Conservation (phyloP, 2,329 filamentous ascomycete species). For the Coniochaeta hoffmannii region DNA sequence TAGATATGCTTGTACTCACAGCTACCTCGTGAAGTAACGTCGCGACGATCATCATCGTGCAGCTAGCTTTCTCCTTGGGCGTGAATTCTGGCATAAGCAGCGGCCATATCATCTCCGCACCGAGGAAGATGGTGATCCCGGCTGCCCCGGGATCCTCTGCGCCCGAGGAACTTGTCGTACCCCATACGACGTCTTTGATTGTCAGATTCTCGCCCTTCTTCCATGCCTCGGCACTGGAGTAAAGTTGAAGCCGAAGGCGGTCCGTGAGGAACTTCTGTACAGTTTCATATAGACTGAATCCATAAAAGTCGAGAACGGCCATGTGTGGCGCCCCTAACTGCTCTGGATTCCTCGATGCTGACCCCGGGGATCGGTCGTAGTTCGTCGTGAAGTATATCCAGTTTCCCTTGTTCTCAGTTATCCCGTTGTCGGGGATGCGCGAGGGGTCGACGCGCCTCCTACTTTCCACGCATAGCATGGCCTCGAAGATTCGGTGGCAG, state of each 20-base stretch:
- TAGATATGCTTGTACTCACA: constrained; percentile 3
- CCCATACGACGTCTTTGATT: background rate
- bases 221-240: background rate
- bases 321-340: background rate
- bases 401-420: background rate
- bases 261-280: background rate
- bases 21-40: constrained; percentile 10
- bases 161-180: background rate
- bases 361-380: background rate
- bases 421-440: background rate
- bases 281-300: background rate
- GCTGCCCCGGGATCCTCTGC: background rate
- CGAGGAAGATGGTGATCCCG: background rate
- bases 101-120: constrained; percentile 6
- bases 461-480: background rate
- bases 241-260: background rate
- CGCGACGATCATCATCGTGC: constrained; percentile 4
- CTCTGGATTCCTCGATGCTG: background rate
- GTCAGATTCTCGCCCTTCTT: background rate
- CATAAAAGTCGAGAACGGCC: background rate
- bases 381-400: background rate
- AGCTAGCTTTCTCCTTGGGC: constrained; percentile 5
- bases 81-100: constrained; percentile 5
- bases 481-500: constrained; percentile 7
- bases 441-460: background rate